A percentile compares a stretch with the other conserved stretches of the same genome.
Conservation (phyloP, 106 monocot species). For the Gastrodia elata region DNA sequence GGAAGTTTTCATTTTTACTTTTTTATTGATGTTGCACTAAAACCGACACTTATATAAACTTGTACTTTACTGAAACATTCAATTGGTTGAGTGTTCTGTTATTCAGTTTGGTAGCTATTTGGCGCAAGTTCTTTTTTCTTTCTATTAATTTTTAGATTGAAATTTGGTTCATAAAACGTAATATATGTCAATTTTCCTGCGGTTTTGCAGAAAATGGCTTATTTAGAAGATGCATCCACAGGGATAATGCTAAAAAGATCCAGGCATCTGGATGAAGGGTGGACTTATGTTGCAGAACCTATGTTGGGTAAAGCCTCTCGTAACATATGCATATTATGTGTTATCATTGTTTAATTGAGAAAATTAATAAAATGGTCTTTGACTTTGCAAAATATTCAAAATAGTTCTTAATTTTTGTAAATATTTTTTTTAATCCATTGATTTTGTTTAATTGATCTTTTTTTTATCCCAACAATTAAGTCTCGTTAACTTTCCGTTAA, state of each 20-base stretch:
- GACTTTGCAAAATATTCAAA: too few relatives aligned
- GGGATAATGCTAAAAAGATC: slow-evolving; percentile 19
- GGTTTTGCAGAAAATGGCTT: slow-evolving; percentile 38
- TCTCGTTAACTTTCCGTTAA: too few relatives aligned
- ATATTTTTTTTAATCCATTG: neutral
- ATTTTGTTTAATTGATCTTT: too few relatives aligned
- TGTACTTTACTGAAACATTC: slow-evolving; percentile 21
- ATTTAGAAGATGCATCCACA: slow-evolving; percentile 19
- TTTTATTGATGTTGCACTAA: too few relatives aligned
- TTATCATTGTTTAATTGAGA: too few relatives aligned
- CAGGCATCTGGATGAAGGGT: slow-evolving; percentile 19
- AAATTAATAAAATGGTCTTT: too few relatives aligned
- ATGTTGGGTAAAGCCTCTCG: slow-evolving; percentile 21
- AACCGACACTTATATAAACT: neutral
- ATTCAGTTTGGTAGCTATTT: neutral
- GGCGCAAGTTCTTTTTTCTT: neutral
- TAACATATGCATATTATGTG: neutral
- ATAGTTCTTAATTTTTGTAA: neutral
- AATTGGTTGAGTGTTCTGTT: slow-evolving; percentile 8
- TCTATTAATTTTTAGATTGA: neutral
- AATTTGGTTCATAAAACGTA: neutral
- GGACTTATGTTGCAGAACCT: slow-evolving; percentile 5
- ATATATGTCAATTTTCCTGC: neutral
- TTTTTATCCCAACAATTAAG: too few relatives aligned
- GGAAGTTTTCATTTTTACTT: neutral